Base-by-base conservation (phyloP, 2,329 filamentous ascomycete species). In the Talaromyces sp. region DNA sequence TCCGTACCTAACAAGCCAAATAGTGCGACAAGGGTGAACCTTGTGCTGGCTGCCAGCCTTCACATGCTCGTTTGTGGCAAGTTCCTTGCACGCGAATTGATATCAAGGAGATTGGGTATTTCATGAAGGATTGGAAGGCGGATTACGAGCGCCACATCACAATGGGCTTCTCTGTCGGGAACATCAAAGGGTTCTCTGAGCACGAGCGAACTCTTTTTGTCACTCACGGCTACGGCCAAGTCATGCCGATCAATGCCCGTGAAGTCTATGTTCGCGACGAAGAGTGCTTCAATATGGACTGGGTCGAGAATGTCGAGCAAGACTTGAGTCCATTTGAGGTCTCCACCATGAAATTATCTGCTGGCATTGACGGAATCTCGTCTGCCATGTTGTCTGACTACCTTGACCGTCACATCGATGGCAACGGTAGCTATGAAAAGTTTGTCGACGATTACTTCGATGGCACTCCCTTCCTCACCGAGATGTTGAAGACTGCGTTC, bases 101-200 rank as follows among this genome's bases (percentile, higher is more conserved):
- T 76, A 98, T 98, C 82, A 97, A 96, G 84, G 93, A 98, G 70
- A 96, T 98, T 70, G 90, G 87, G 50, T 96, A 96, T 77, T 98
- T 98, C 82, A 95, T 97, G 90, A 97, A 97, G 82, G 93, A 97
- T 77, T 98, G 93, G 93, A 96, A 93, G 79, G 93, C 92, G 51
- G 93, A 98, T 75, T 96, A 95, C 70, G 92, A 96, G 78, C 89
- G 92, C 68, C 93, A 97, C 73, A 85, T 95, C 67, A 89, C 86
- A 64, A 86, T 90, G 61, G 91, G 90, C 59, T 91, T 97, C 73
- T 96, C 92, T 1, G 89, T 96, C 55, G 93, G 89, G 77, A 97
- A 97, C 72, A 95, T 97, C 80, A 96, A 96, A 81, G 93, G 93
- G 32, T 88, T 87, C 75, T 85, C 84, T 17, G 79, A 83, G 29